Evolutionary conservation across 768 basidiomycete genomes (phyloP).

Genomic region (Trametes elegans): DNA sequence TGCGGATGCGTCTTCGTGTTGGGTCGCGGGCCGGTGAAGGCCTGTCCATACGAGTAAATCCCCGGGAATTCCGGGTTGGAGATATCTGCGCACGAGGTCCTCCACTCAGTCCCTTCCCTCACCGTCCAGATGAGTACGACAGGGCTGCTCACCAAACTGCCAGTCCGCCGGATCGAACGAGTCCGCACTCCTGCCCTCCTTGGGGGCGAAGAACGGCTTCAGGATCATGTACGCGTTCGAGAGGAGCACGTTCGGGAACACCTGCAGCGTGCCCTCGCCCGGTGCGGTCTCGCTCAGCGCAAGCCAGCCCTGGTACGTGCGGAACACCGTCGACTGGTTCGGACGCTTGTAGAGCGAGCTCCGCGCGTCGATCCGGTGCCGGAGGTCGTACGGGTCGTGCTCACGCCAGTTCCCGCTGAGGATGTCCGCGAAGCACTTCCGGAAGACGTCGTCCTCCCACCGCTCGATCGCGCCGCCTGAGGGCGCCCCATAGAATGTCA

Average conservation of each 20-base stretch:
- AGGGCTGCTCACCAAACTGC: slow-evolving; percentile 20
- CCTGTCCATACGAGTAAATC: slow-evolving; percentile 28
- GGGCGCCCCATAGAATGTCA: neutral
- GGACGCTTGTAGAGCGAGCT: slow-evolving; percentile 62
- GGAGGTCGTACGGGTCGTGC: slow-evolving; percentile 67
- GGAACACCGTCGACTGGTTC: slow-evolving; percentile 38
- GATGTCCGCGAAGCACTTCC: slow-evolving; percentile 60
- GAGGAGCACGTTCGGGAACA: slow-evolving; percentile 64
- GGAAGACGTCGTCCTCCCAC: slow-evolving; percentile 62
- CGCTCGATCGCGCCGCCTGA: slow-evolving; percentile 74
- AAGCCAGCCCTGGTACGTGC: slow-evolving; percentile 77
- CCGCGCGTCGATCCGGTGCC: slow-evolving; percentile 55
- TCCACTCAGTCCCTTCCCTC: neutral
- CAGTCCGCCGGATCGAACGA: slow-evolving; percentile 25
- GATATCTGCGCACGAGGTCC: slow-evolving; percentile 22
- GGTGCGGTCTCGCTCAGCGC: slow-evolving; percentile 69
- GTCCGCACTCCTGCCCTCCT: slow-evolving; percentile 34
- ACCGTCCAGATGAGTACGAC: neutral
- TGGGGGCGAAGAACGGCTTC: slow-evolving; percentile 70
- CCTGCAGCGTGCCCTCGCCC: slow-evolving; percentile 63
- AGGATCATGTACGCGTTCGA: slow-evolving; percentile 73
- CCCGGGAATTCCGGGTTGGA: slow-evolving; percentile 34
- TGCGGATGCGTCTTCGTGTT: slow-evolving; percentile 64
- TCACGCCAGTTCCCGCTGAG: slow-evolving; percentile 58
- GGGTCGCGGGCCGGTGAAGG: slow-evolving; percentile 43